phyloP scores from a whole-genome alignment of 1,284 basidiomycete genomes.

The Anthracocystis walkeri region DNA sequence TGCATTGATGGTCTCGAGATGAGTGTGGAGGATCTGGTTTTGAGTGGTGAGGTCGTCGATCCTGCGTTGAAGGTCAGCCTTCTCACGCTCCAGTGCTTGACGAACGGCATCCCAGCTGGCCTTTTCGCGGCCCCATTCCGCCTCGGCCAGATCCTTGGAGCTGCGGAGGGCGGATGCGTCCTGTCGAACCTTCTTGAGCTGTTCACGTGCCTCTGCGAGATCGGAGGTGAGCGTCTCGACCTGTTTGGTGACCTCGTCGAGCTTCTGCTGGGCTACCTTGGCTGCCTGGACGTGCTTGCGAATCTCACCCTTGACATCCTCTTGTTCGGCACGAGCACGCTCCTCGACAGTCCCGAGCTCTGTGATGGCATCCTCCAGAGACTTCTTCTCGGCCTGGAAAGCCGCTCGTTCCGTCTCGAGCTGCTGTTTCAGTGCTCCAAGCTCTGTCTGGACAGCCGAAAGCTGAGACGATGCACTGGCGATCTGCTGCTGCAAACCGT shows the following conservation, averaged over 20 bases:
- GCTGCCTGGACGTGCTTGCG: slow-evolving; percentile 76
- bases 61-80: slow-evolving; percentile 78
- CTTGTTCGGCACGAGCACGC: slow-evolving; percentile 74
- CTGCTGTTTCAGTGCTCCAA: slow-evolving; percentile 76
- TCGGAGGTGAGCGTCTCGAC: slow-evolving; percentile 76
- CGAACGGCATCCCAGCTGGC: slow-evolving; percentile 85
- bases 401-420: slow-evolving; percentile 75
- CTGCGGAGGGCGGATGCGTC: slow-evolving; percentile 49
- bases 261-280: slow-evolving; percentile 84
- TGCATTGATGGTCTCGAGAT: slow-evolving; percentile 84
- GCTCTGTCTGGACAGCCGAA: slow-evolving; percentile 74
- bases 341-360: slow-evolving; percentile 63
- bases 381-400: slow-evolving; percentile 76
- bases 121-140: slow-evolving; percentile 80
- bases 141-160: slow-evolving; percentile 75
- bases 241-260: slow-evolving; percentile 79
- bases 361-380: slow-evolving; percentile 65
- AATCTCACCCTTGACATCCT: slow-evolving; percentile 67
- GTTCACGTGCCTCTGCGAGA: slow-evolving; percentile 73
- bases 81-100: slow-evolving; percentile 80
- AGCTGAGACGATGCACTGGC: slow-evolving; percentile 75
- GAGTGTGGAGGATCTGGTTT: slow-evolving; percentile 82
- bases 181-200: slow-evolving; percentile 46
- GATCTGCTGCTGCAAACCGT: slow-evolving; percentile 77
- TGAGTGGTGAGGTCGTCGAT: slow-evolving; percentile 81